Evolutionary conservation across 2,329 filamentous ascomycete genomes (phyloP).

Genomic region (Aciculosporium take): DNA sequence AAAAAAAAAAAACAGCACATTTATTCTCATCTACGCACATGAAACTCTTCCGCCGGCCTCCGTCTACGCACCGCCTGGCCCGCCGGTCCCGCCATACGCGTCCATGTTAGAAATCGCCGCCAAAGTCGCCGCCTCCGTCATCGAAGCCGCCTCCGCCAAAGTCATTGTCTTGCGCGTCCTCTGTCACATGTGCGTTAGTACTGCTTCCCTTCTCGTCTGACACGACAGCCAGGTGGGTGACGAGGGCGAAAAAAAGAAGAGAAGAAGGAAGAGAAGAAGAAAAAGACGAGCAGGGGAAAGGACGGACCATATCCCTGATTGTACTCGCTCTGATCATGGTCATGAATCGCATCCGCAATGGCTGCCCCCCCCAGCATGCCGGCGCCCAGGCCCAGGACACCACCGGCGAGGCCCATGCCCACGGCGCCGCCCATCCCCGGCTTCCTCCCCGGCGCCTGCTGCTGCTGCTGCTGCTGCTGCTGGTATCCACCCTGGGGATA

Average conservation of each 20-base stretch:
- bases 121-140: conserved; percentile 7
- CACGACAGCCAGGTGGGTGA: no score
- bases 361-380: conserved; percentile 68
- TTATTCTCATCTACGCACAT: no score
- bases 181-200: no score
- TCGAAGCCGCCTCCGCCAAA: conserved; percentile 9
- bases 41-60: no score
- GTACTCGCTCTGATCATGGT: conserved; percentile 44
- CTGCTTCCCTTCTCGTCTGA: no score
- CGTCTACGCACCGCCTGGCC: no score
- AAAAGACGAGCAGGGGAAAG: no score
- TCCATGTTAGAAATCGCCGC: conserved; percentile 1
- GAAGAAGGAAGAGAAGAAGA: neutral
- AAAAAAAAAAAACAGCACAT: no score
- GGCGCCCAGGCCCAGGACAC: conserved; percentile 65
- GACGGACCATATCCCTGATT: conserved; percentile 28
- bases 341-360: conserved; percentile 52
- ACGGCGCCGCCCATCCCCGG: conserved; percentile 21
- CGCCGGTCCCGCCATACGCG: no score
- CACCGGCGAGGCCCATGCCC: conserved; percentile 53
- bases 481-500: conserved; percentile 16
- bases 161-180: conserved; percentile 17
- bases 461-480: conserved; percentile 15
- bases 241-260: neutral
- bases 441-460: conserved; percentile 26